Evolutionary conservation across 805 yeast genomes (phyloP).

Genomic region (Kodamaea neixiangensis): DNA sequence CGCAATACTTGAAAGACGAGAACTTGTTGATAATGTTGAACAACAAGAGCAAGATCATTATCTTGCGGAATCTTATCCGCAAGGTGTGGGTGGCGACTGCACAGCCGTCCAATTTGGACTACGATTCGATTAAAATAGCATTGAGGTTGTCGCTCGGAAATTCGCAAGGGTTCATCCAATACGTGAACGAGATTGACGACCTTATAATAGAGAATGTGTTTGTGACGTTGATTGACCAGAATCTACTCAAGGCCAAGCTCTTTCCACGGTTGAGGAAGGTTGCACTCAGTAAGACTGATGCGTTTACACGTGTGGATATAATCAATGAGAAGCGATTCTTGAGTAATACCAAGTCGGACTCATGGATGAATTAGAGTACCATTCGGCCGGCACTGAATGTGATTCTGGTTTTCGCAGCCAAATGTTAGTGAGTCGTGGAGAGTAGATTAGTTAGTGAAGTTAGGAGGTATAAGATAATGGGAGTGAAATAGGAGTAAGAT

Average conservation of each 20-base stretch:
- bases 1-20: slow-evolving; percentile 38
- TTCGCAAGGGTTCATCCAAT: slow-evolving; percentile 5
- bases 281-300: slow-evolving; percentile 43
- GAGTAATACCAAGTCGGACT: slow-evolving; percentile 12
- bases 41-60: slow-evolving; percentile 46
- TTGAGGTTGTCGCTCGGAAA: slow-evolving; percentile 17
- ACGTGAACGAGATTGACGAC: slow-evolving; percentile 30
- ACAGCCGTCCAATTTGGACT: slow-evolving; percentile 29
- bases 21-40: slow-evolving; percentile 45
- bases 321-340: slow-evolving; percentile 20
- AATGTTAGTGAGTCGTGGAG: not conserved
- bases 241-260: slow-evolving; percentile 54
- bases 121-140: slow-evolving; percentile 27
- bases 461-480: not conserved
- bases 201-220: slow-evolving; percentile 50
- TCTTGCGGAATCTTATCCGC: slow-evolving; percentile 47
- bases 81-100: slow-evolving; percentile 31
- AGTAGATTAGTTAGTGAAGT: not conserved
- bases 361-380: slow-evolving; percentile 15
- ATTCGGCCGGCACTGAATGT: not conserved
- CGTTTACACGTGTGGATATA: slow-evolving; percentile 37
- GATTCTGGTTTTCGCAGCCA: not conserved
- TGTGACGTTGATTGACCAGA: slow-evolving; percentile 53
- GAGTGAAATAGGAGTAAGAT: not conserved
- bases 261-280: slow-evolving; percentile 41